Conservation (phyloP, 192 early-diverging fungal species). For the Endogone sp. region DNA sequence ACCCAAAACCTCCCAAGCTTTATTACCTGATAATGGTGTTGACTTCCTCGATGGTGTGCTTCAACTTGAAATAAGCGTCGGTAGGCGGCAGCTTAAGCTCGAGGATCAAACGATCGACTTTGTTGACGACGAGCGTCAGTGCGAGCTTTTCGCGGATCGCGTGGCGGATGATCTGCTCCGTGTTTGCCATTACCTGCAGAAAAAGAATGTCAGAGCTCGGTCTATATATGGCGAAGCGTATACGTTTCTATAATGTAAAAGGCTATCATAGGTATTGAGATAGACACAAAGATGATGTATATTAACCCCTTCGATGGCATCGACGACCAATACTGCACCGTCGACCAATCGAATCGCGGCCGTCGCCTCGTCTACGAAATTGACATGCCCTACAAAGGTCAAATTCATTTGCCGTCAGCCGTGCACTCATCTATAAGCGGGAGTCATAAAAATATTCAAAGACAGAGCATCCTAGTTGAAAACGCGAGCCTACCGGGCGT, state of each 20-base stretch:
- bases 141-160: constrained; percentile 73
- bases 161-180: constrained; percentile 81
- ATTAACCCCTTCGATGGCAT: constrained; percentile 88
- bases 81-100: constrained; percentile 94
- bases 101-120: constrained; percentile 95
- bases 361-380: constrained; percentile 92
- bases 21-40: constrained; percentile 69
- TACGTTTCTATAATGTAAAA: background rate
- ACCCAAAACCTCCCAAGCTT: too few species aligned
- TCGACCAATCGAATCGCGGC: constrained; percentile 85
- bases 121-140: constrained; percentile 92
- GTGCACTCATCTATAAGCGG: background rate
- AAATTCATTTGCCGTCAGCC: background rate
- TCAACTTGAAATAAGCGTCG: constrained; percentile 96
- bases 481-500: constrained; percentile 65
- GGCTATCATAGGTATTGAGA: constrained; percentile 9
- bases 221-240: constrained; percentile 6
- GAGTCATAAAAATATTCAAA: background rate
- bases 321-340: constrained; percentile 89
- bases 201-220: background rate
- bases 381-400: constrained; percentile 68
- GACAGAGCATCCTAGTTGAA: background rate
- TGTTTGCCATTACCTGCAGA: constrained; percentile 80
- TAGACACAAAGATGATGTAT: background rate
- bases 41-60: constrained; percentile 94